Base-by-base conservation (phyloP, 169 alveolate genomes). In the Eimeria necatrix region DNA sequence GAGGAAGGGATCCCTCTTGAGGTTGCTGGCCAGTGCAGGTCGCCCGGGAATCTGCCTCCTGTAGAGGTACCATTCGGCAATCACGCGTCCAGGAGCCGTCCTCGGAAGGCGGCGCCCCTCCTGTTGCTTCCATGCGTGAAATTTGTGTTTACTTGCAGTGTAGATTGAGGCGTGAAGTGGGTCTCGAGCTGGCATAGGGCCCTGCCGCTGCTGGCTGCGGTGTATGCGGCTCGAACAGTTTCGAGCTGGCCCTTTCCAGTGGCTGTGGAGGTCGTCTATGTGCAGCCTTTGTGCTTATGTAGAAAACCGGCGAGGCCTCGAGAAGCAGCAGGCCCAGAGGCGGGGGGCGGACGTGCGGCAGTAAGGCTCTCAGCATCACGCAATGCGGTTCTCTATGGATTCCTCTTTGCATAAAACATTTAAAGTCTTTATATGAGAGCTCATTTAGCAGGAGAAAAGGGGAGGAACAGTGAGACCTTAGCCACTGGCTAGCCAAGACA, bases 401-500 rank as follows among this genome's bases (percentile, higher is more conserved):
- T 41, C 70, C 68, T 64, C 78, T 68, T 59, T 83, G 76, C 24
- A 4, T 56, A 48, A 83, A 83, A 83, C 73, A 83, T 83, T 83
- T 83, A 83, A 56, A 46, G 48, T 59, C 73, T 56, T 53, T 20
- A 32, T 22, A 83, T 12, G 24, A 32, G 26, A 83, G 59, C 16
- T 3, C 51, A 83, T 53, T 59, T 41, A 53, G 59, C 59, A 14
- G 60, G 78, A 59, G 18, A 41, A 83, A 41, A 2, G 76, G 32
- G 76, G 91, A 53, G 91, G 59, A 83, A 83, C 56, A 59, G 26
- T 10, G 56, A 56, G 91, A 16, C 59, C 91, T 9, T 76, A 59
- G 46, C 52, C 60, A 5, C 91, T 53, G 91, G 91, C 91, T 83
- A 83, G 91, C 91, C 70, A 49, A 83, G 91, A 83, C 91, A 83